Evolutionary conservation across 768 basidiomycete genomes (phyloP), one percentile per base, ranked within the genome.

Genomic region (Lepiota venenata): DNA sequence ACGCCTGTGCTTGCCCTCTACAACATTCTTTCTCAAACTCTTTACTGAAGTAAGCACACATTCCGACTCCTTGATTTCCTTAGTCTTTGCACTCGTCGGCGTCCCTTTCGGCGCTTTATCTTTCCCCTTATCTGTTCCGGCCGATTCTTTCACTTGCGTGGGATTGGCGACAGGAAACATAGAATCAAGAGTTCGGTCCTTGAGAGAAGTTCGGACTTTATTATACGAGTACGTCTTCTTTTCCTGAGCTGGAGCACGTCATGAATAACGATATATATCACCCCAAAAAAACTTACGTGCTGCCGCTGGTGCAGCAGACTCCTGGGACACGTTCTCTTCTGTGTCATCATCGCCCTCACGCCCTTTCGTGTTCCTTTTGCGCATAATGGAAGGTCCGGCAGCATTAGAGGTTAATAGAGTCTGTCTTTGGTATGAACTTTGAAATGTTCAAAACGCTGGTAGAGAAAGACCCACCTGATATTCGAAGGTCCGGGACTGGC

Each of bases 141-240:
- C 55, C 18, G 50, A 47, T 42, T 37, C 47, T 39, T 35, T 57
- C 18, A 57, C 47, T 44, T 75, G 80, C 5, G 77, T 73, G 2
- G 84, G 80, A 57, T 85, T 82, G 20, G 71, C 62, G 9, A 89
- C 75, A 1, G 87, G 87, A 57, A 98, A 89, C 92, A 98, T 97
- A 0, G 93, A 93, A 64, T 98, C 96, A 14, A 99, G 79, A 0
- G 95, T 98, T 35, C 95, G 83, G 55, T 95, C 91, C 41, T 86
- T 76, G 8, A 86, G 71, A 9, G 93, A 96, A 2, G 92, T 94
- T 52, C 96, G 84, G 49, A 98, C 90, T 79, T 97, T 96, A 67
- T 94, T 84, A 21, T 98, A 88, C 2, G 95, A 86, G 51, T 81
- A 77, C 0, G 76, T 65, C 63, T 86, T 86, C 62, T 78, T 72